Base-by-base conservation (phyloP, 345 rosid species). In the Sonneratia caseolaris region DNA sequence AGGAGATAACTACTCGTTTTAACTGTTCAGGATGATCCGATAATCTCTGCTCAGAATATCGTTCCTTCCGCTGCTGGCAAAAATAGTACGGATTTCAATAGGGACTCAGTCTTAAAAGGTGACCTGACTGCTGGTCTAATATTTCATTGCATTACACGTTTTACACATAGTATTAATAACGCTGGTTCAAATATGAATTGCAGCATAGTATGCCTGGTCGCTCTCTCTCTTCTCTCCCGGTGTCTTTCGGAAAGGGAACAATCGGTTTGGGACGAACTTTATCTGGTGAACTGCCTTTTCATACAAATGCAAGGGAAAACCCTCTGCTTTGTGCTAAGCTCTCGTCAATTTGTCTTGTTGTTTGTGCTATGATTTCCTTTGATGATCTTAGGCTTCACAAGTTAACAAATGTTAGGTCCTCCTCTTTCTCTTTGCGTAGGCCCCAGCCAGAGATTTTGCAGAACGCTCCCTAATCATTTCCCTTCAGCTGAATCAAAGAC, bases 281-380 rank as follows among this genome's bases (percentile, higher is more conserved):
- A 75, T 66, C 57, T 6, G 73, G 76, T 53, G 75, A 76, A 69
- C 71, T 74, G 68, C 83, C 81, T 83, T 88, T 78, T 77, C 77
- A 68, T 82, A 71, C 86, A 83, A 82, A 79, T 42, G 80, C 79
- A 80, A 86, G 74, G 87, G 68, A 59, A 71, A 32, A 36, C 19
- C 38, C 18, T 64, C 66, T 70, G 70, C 66, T 70, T 75, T 75
- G 48, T 14, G 45, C 24, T 65, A 64, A 64, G 73, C 66, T 48
- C 75, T 49, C 35, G 27, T 69, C 68, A 72, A 68, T 79, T 80
- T 83, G 84, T 84, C 87, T 84, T 79, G 78, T 83, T 88, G 84
- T 88, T 77, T 74, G 87, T 84, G 88, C 81, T 68, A 57, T 68
- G 78, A 73, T 14, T 9, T 11, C 12, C 37, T 73, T 70, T 79